Base-by-base conservation (phyloP, 176 grass and related monocot species). In the Oryza brachyantha region DNA sequence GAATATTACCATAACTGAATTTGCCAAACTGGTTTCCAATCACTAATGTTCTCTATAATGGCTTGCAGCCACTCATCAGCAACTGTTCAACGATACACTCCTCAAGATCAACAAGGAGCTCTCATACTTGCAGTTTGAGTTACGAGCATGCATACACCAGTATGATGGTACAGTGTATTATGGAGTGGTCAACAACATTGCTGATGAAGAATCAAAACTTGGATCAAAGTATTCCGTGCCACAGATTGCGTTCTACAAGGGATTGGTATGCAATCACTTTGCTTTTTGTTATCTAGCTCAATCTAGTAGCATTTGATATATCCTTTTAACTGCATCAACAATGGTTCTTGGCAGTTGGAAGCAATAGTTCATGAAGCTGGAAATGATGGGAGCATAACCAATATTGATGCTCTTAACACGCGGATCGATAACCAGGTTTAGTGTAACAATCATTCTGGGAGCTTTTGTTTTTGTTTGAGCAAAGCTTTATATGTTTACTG, bases 171-270 rank as follows among this genome's bases (percentile, higher is more conserved):
- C n/a, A n/a, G n/a, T n/a, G n/a, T n/a, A n/a, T n/a, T n/a, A n/a
- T n/a, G n/a, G n/a, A n/a, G n/a, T n/a, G n/a, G n/a, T n/a, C n/a
- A n/a, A n/a, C n/a, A n/a, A 90, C 72, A 87, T 98, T 42, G 80
- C 70, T 34, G 88, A 94, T 8, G 88, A 94, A 50, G 92, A 94
- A 82, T 93, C n/a, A n/a, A n/a, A n/a, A n/a, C n/a, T n/a, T n/a
- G n/a, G n/a, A n/a, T n/a, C n/a, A 29, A 92, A 89, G 63, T 98
- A 93, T 84, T 98, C 92, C 3, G 80, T 92, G 75, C 90, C 92
- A 62, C 90, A 98, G 62, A 91, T 98, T 77, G 88, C 96, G 43
- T 94, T 87, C 83, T 98, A 93, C 85, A 98, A 94, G 81, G 96
- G 87, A 38, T 66, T 98, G 89, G 96, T 94, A 89, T n/a, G 81